Base-by-base conservation (phyloP, 106 monocot species). In the Apostasia ramifera region DNA sequence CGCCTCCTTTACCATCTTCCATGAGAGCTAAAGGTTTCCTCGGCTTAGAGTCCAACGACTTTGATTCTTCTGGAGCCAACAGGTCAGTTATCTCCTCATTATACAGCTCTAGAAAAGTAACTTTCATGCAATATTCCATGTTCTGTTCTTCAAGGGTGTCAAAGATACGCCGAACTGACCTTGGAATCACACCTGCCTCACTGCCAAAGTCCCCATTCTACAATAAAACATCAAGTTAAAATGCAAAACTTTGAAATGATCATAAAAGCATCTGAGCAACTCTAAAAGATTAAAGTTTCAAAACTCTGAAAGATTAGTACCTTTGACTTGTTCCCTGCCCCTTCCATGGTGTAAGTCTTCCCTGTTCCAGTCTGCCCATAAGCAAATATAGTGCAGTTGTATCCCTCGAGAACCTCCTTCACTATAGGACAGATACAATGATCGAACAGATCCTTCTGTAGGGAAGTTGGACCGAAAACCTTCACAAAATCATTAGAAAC, bases 1-100 rank as follows among this genome's bases (percentile, higher is more conserved):
- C 91, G 26, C 88, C 85, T 15, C 95, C 91, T 71, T 95, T 95
- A 11, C 95, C 95, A 72, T 95, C 95, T 72, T 95, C 95, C 95
- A 95, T 91, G 6, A 95, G 62, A 63, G 91, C 88, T 72, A 95
- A 81, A 38, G 91, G 88, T 66, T 80, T 95, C 84, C 86, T 95
- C 0, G 81, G 66, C 75, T 86, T 91, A 43, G 91, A 86, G 67
- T 95, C 88, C 41, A 80, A 64, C 53, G 69, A 85, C 64, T 82
- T 85, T 2, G 72, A 71, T 14, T 89, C 85, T 15, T 89, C 85
- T 3, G 74, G 72, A 15, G 85, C 85, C 56, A 89, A 66, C 39
- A 88, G 81, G 71, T 88, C 88, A 1, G 76, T 88, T 49, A 88
- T 76, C 48, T 88, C 88, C 68, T 89, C 89, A 48, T 85, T 89